Base-by-base conservation (phyloP, 495 filamentous ascomycete species). In the Lentithecium fluviatile region DNA sequence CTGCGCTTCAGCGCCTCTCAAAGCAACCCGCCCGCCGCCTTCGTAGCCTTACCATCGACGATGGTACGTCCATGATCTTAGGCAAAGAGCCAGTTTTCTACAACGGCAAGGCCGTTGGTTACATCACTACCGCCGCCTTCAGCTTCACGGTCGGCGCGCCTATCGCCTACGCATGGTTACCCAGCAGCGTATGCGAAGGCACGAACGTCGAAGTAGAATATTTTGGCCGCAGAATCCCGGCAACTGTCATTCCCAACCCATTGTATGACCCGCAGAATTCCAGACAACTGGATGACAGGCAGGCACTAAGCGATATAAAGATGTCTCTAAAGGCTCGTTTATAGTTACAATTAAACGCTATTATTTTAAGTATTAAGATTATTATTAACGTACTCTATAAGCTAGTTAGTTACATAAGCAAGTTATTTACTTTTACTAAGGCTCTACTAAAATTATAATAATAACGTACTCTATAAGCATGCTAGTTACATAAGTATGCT, bases 21-120 rank as follows among this genome's bases (percentile, higher is more conserved):
- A 62, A 64, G 21, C 25, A 69, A 32, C 64, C 69, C 6, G 37
- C 65, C 8, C 71, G 75, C 2, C 69, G 67, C 0, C 65, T 80
- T 32, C 70, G 75, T 8, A 76, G 74, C 54, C 62, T 81, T 20
- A 77, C 74, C 0, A 56, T 80, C 45, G 69, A 77, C 45, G 79
- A 82, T 58, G 74, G 77, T 2, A 62, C 61, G 7, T 80, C 78
- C 0, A 63, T 80, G 52, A 69, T 80, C 29, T 66, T 82, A 2
- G 78, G 78, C 2, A 82, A 80, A 58, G 79, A 82, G 60, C 79
- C 79, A 0, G 76, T 82, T 2, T 80, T 71, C 55, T 38, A 67
- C 12, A 67, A 72, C 3, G 71, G 68, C 21, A 66, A 72, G 47
- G 45, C 74, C 0, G 72, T 69, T 21, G 79, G 79, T 0, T 82